Conservation (phyloP, 2,329 filamentous ascomycete species). For the Aspergillus fijiensis region DNA sequence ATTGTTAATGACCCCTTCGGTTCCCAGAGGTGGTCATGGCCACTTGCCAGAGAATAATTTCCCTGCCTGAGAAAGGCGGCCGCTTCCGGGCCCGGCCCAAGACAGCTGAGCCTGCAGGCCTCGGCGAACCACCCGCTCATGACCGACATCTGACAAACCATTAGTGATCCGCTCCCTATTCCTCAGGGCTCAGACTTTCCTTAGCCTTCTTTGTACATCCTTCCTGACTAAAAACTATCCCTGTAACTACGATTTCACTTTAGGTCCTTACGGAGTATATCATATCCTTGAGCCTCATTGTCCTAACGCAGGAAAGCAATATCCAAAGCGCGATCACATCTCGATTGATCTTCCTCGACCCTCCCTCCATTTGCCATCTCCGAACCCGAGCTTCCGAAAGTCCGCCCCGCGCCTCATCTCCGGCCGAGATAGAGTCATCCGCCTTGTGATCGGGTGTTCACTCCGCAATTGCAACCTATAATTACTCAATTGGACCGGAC, state of each 20-base stretch:
- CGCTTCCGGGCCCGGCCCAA: not conserved
- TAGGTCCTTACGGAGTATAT: not conserved
- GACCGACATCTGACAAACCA: slow-evolving; percentile 22
- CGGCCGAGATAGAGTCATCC: slow-evolving; percentile 1
- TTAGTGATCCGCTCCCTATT: slow-evolving; percentile 14
- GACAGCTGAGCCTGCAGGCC: not conserved
- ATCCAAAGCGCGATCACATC: not conserved
- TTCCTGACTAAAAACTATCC: not conserved
- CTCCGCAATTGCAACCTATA: not conserved
- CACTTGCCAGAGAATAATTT: no score
- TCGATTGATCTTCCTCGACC: not conserved
- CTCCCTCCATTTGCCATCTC: not conserved
- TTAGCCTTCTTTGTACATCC: slow-evolving; percentile 7
- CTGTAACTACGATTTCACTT: not conserved
- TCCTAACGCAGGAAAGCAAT: not conserved
- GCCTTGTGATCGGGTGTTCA: not conserved
- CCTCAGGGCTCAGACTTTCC: slow-evolving; percentile 2
- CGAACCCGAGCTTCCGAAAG: slow-evolving; percentile 6
- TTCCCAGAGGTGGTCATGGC: no score
- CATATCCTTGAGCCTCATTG: not conserved
- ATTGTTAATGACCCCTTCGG: no score
- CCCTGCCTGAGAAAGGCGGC: not conserved
- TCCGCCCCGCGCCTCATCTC: slow-evolving; percentile 1
- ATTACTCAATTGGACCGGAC: not conserved
- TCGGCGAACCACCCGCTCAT: slow-evolving; percentile 12